These are phyloP conservation scores for Colletotrichum australisinense DNA, from an alignment of 2,329 filamentous ascomycete species.

Conservation along the genomic window DNA sequence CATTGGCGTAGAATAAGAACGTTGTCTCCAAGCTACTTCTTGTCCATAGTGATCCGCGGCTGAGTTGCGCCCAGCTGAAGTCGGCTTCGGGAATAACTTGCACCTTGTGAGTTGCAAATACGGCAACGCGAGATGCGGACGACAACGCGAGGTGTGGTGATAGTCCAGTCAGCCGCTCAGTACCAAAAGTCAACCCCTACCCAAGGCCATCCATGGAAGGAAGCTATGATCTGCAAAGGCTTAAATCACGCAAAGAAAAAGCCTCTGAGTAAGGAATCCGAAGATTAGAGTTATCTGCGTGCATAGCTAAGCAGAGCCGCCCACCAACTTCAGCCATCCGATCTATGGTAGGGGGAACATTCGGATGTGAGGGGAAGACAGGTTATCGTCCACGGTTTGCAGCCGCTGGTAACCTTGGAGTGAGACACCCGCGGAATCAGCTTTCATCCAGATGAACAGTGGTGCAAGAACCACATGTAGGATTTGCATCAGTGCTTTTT, in stretches of 20 bases:
- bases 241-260: not conserved
- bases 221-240: not conserved
- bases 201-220: not conserved
- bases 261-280: not conserved
- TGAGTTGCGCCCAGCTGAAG: not conserved
- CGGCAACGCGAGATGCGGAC: not conserved
- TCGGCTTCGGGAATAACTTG: not conserved
- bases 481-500: too few species aligned
- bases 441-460: not conserved
- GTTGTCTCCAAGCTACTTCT: too few species aligned
- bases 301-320: conserved; percentile 10
- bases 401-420: not conserved
- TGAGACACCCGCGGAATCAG: conserved; percentile 12
- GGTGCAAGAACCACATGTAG: not conserved
- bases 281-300: not conserved
- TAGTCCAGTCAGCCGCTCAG: not conserved
- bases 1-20: too few species aligned
- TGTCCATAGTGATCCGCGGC: not conserved
- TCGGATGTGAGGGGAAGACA: not conserved
- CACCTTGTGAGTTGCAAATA: not conserved
- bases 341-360: not conserved
- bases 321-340: not conserved
- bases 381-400: not conserved
- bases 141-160: not conserved
- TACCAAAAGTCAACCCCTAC: not conserved